Conservation (phyloP, 129 eudicot genomes). For the Flaveria ramosissima region DNA sequence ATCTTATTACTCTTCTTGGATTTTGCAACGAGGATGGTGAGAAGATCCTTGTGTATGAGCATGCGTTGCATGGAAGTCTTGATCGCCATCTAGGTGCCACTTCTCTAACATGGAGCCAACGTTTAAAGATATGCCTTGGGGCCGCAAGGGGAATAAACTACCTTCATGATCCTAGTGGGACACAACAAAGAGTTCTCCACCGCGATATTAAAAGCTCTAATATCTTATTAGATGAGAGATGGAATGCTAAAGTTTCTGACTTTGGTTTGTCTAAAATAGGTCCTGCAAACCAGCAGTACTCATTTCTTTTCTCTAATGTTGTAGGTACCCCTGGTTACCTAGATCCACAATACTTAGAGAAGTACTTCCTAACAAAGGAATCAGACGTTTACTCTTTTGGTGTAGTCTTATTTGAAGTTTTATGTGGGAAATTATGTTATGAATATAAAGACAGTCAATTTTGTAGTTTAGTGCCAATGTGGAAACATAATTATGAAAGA, state of each 20-base stretch:
- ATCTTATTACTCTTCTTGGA: not conserved
- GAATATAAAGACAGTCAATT: not conserved
- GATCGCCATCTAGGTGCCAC: conserved; percentile 1
- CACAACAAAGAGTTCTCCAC: conserved; percentile 1
- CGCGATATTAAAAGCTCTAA: conserved; percentile 3
- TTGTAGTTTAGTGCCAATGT: not conserved
- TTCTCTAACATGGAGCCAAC: conserved; percentile 21
- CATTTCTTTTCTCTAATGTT: conserved; percentile 14
- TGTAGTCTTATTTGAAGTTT: too few relatives aligned
- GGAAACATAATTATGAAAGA: not conserved
- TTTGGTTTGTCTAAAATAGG: conserved; percentile 8
- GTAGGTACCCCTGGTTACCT: conserved; percentile 6
- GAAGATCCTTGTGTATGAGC: not conserved
- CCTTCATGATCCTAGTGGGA: conserved; percentile 18
- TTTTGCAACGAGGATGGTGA: conserved; percentile 1
- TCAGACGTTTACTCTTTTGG: conserved; percentile 4
- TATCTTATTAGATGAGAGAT: not conserved
- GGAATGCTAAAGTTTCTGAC: not conserved
- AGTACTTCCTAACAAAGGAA: conserved; percentile 13
- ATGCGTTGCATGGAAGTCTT: conserved; percentile 6
- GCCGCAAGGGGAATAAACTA: conserved; percentile 6
- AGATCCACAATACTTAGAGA: conserved; percentile 20
- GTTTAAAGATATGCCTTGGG: conserved; percentile 6
- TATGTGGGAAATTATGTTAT: too few relatives aligned
- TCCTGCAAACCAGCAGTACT: not conserved